phyloP scores from a whole-genome alignment of 176 grass and related monocot species.

The Avena atlantica region DNA sequence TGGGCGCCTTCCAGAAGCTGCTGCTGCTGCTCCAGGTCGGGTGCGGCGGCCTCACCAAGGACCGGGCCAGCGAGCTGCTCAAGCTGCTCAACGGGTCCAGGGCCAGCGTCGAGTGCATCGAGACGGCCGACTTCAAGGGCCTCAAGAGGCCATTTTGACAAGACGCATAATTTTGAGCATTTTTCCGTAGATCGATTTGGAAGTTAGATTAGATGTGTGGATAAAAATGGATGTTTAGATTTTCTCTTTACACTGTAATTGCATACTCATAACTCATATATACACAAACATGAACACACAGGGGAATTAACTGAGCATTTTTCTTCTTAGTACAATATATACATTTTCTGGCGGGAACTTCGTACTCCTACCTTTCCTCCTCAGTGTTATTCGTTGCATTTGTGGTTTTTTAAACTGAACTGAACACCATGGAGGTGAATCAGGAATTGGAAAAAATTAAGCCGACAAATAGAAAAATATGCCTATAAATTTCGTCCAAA shows the following conservation, averaged over 20 bases:
- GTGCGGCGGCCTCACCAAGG: constrained; percentile 77
- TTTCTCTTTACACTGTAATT: constrained; percentile 6
- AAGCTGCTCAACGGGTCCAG: constrained; percentile 66
- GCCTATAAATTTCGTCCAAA: too few species aligned
- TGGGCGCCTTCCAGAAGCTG: constrained; percentile 90
- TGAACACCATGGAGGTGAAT: not conserved
- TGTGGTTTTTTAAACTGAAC: not conserved
- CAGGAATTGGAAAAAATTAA: not conserved
- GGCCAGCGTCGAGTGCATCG: constrained; percentile 76
- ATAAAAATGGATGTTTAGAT: constrained; percentile 32
- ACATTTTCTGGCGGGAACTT: too few species aligned
- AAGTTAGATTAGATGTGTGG: constrained; percentile 43
- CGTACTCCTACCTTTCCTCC: too few species aligned
- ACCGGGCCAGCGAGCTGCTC: constrained; percentile 81
- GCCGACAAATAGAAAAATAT: too few species aligned
- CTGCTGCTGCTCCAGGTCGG: constrained; percentile 91
- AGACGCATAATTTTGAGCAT: not conserved
- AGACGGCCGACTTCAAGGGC: constrained; percentile 80
- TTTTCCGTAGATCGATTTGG: constrained; percentile 36
- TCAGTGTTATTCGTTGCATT: not conserved
- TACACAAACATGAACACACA: constrained; percentile 10
- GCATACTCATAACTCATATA: not conserved
- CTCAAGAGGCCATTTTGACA: constrained; percentile 75
- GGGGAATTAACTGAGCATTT: constrained; percentile 1
- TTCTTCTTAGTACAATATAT: not conserved